Evolutionary conservation across 192 early-diverging fungal genomes (phyloP).

Genomic region (Entomortierella chlamydospora): DNA sequence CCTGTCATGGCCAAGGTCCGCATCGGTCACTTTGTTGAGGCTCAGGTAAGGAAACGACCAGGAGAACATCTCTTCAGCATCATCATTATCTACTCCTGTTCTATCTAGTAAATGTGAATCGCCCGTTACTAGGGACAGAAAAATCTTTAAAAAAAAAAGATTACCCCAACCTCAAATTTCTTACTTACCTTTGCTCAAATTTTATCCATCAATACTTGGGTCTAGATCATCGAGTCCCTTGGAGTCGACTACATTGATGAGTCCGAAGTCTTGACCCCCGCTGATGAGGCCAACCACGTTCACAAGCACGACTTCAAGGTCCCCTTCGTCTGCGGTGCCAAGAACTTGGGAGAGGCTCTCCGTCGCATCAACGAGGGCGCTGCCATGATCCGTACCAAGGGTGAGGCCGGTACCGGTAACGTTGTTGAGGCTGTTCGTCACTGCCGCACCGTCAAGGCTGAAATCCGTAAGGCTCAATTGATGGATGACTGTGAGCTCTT

Average conservation of each 20-base stretch:
- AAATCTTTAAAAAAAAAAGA: not conserved
- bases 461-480: slow-evolving; percentile 87
- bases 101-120: too few relatives aligned
- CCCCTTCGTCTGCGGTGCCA: slow-evolving; percentile 96
- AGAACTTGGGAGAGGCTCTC: slow-evolving; percentile 98
- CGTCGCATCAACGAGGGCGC: slow-evolving; percentile 97
- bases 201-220: not conserved
- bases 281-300: slow-evolving; percentile 97
- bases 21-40: slow-evolving; percentile 99
- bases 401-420: slow-evolving; percentile 98
- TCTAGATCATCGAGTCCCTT: slow-evolving; percentile 87
- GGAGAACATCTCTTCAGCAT: too few relatives aligned
- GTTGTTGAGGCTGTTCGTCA: slow-evolving; percentile 98
- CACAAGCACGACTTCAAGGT: slow-evolving; percentile 93
- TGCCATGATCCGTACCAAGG: slow-evolving; percentile 98
- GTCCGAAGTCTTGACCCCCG: slow-evolving; percentile 94
- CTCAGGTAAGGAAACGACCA: slow-evolving; percentile 68
- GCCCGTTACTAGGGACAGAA: too few relatives aligned
- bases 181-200: not conserved
- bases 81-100: too few relatives aligned
- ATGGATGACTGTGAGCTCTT: slow-evolving; percentile 93
- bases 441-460: slow-evolving; percentile 85
- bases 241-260: slow-evolving; percentile 98
- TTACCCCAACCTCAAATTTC: not conserved
- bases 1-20: slow-evolving; percentile 99